A percentile compares a stretch with the other conserved stretches of the same genome.
phyloP scores from a whole-genome alignment of 2,329 filamentous ascomycete genomes.

The Cladosporium austrohemisphaericum region DNA sequence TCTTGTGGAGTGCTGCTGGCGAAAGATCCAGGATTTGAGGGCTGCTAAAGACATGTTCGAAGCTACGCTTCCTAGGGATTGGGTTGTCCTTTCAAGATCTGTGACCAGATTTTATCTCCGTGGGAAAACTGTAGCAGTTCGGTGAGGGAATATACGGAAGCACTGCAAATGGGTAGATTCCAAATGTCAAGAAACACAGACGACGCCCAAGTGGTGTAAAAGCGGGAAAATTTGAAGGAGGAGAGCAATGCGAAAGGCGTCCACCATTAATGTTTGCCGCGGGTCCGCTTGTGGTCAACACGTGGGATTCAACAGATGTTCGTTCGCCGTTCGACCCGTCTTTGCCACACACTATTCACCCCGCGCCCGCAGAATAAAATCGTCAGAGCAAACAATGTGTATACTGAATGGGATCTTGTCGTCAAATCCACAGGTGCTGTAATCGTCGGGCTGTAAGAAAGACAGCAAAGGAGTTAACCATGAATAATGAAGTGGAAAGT shows the following conservation, averaged over 20 bases:
- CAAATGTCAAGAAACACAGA: too few relatives aligned
- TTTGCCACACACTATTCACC: not conserved
- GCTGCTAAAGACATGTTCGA: slow-evolving; percentile 11
- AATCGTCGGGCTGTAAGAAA: too few relatives aligned
- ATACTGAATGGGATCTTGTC: too few relatives aligned
- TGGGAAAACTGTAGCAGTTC: too few relatives aligned
- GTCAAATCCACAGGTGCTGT: too few relatives aligned
- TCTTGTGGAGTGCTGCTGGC: not conserved
- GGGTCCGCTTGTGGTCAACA: not conserved
- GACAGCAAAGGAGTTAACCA: too few relatives aligned
- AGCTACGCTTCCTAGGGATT: too few relatives aligned
- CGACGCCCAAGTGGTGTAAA: not conserved
- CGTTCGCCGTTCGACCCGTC: slow-evolving; percentile 1
- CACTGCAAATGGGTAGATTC: too few relatives aligned
- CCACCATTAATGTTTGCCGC: not conserved
- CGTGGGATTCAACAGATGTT: slow-evolving; percentile 1
- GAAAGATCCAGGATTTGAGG: slow-evolving; percentile 8
- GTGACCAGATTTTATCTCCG: not conserved
- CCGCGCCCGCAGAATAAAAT: slow-evolving; percentile 7
- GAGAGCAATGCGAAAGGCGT: not conserved
- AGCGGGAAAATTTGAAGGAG: not conserved
- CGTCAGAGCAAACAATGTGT: not conserved
- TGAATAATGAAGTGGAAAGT: not conserved
- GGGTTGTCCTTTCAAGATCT: too few relatives aligned
- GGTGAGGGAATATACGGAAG: too few relatives aligned